Base-by-base conservation (phyloP, 768 basidiomycete genomes). In the Sistotremastrum niveocremeum region DNA sequence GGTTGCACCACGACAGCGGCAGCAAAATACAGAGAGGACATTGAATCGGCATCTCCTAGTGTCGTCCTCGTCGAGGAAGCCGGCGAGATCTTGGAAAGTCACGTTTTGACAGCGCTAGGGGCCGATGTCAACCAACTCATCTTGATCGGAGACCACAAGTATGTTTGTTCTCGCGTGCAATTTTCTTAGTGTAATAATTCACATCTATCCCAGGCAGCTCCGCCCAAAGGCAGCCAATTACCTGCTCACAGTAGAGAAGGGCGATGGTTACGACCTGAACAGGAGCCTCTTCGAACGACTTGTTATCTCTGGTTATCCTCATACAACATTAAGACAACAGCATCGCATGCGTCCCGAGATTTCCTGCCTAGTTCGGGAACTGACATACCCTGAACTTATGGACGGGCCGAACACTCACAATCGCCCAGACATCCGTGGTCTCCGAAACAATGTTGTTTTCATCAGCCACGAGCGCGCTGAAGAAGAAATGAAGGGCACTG, bases 271-370 rank as follows among this genome's bases (percentile, higher is more conserved):
- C 51, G 76, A 83, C 49, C 65, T 84, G 28, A 84, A 84, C 46
- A 61, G 66, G 42, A 81, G 79, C 0, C 61, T 84, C 0, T 84
- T 84, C 51, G 82, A 84, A 50, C 75, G 81, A 4, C 69, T 83
- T 2, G 74, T 82, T 12, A 57, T 73, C 7, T 69, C 69, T 48
- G 73, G 70, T 0, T 84, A 76, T 53, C 81, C 81, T 0, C 81
- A 84, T 54, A 52, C 60, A 41, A 75, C 69, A 0, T 70, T 84
- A 11, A 56, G 52, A 0, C 54, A 68, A 39, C 82, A 84, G 49
- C 81, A 83, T 54, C 74, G 82, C 8, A 84, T 84, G 82, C 69
- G 81, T 6, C 82, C 81, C 1, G 79, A 83, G 50, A 83, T 84
- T 8, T 79, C 82, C 5, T 53, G 67, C 0, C 62, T 82, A 28